phyloP scores from a whole-genome alignment of 2,329 filamentous ascomycete species.

The Sarocladiaceae sp. region DNA sequence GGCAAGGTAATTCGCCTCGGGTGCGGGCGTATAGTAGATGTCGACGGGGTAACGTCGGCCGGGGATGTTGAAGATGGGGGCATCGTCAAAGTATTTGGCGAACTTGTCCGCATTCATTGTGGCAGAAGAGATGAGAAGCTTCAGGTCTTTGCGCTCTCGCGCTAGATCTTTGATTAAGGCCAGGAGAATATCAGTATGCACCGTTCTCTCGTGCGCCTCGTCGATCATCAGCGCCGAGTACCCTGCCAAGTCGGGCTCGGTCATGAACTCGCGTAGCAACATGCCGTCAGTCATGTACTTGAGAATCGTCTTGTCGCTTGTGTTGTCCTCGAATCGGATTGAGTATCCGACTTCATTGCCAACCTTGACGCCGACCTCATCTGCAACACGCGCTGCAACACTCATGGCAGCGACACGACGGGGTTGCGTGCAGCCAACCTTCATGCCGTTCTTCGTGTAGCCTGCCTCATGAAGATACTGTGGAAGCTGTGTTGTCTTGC shows the following conservation, averaged over 20 bases:
- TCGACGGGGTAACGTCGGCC: conserved; percentile 85
- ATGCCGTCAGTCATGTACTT: conserved; percentile 99
- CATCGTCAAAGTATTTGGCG: conserved; percentile 82
- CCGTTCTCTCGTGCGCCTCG: conserved; percentile 90
- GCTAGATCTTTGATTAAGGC: conserved; percentile 85
- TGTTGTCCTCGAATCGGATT: conserved; percentile 91
- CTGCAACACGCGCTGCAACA: conserved; percentile 90
- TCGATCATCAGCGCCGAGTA: conserved; percentile 95
- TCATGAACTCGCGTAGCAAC: conserved; percentile 83
- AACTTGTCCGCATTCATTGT: conserved; percentile 95
- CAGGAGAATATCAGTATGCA: conserved; percentile 85
- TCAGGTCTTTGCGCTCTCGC: conserved; percentile 75
- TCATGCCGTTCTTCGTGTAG: conserved; percentile 76
- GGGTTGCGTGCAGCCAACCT: conserved; percentile 90
- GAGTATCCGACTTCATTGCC: conserved; percentile 91
- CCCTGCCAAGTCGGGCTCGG: conserved; percentile 72
- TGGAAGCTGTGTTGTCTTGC: conserved; percentile 92
- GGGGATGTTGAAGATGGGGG: conserved; percentile 91
- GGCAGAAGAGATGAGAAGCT: conserved; percentile 85
- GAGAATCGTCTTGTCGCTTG: conserved; percentile 81
- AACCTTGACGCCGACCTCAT: conserved; percentile 85
- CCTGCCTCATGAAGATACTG: conserved; percentile 92
- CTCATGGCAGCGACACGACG: conserved; percentile 95
- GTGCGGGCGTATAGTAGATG: conserved; percentile 82
- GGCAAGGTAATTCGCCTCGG: conserved; percentile 88